phyloP scores from a whole-genome alignment of 345 rosid species.

The Litchi chinensis region DNA sequence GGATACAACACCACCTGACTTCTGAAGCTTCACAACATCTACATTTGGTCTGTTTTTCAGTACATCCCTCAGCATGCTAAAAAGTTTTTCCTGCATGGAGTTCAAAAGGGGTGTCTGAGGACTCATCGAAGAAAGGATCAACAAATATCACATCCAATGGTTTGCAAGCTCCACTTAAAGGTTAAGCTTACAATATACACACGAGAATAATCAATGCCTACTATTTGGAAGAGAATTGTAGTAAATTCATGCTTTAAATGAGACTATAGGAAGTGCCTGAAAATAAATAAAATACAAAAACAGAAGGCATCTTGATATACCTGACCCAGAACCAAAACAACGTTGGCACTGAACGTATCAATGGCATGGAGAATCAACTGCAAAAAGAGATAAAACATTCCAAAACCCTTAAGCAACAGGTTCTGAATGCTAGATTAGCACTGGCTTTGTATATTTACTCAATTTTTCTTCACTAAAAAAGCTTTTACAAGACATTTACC shows the following conservation, averaged over 20 bases:
- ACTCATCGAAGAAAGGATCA: not conserved
- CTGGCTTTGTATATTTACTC: not conserved
- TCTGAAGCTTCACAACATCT: slow-evolving; percentile 91
- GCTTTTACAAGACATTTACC: slow-evolving; percentile 37
- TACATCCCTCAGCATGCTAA: slow-evolving; percentile 89
- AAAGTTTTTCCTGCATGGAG: slow-evolving; percentile 76
- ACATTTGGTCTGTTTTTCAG: slow-evolving; percentile 63
- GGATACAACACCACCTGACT: slow-evolving; percentile 91
- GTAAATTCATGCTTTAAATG: not conserved
- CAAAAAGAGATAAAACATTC: slow-evolving; percentile 17
- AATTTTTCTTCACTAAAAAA: not conserved
- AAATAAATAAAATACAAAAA: not conserved
- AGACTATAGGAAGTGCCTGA: not conserved
- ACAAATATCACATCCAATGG: not conserved
- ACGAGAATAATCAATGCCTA: not conserved
- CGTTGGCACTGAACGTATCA: slow-evolving; percentile 76
- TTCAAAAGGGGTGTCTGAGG: slow-evolving; percentile 8
- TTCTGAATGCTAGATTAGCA: not conserved
- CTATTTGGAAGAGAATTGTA: not conserved
- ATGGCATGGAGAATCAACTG: slow-evolving; percentile 88
- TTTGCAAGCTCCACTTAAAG: not conserved
- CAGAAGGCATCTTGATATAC: slow-evolving; percentile 26
- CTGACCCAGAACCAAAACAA: slow-evolving; percentile 92
- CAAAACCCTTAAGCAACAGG: not conserved
- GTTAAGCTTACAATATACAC: not conserved